A percentile compares a stretch with the other conserved stretches of the same genome.
phyloP scores from a whole-genome alignment of 805 yeast genomes.

The Saccharomyces mikatae region DNA sequence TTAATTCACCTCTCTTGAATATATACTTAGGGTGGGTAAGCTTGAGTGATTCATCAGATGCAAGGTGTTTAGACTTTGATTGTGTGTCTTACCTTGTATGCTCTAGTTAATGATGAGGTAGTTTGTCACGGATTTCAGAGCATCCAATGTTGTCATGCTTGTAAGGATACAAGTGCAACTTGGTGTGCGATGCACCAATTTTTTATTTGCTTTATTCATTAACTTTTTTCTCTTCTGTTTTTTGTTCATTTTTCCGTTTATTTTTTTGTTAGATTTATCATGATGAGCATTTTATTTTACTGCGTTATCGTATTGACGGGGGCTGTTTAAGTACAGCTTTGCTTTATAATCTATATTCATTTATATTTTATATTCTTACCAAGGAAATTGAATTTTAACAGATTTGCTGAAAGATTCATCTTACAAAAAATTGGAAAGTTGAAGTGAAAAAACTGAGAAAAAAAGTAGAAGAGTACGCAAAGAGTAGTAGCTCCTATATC shows the following conservation, averaged over 20 bases:
- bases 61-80: background rate
- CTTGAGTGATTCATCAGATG: background rate
- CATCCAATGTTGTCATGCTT: background rate
- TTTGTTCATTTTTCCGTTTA: background rate
- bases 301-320: conserved; percentile 4
- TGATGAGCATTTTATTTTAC: conserved; percentile 2
- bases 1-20: background rate
- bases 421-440: background rate
- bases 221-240: background rate
- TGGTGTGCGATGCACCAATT: background rate
- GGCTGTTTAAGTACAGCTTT: conserved; percentile 1
- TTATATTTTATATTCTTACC: background rate
- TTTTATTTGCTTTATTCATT: background rate
- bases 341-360: background rate
- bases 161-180: background rate
- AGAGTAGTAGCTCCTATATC: background rate
- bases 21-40: background rate
- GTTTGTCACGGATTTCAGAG: background rate
- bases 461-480: background rate
- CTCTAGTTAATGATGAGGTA: background rate
- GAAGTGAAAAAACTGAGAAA: background rate
- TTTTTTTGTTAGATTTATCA: background rate
- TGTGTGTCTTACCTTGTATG: background rate
- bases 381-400: conserved; percentile 1
- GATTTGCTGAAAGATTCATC: background rate